Evolutionary conservation across 345 rosid species (phyloP), one percentile per base, ranked within the genome.

Genomic region (Salix exigua): DNA sequence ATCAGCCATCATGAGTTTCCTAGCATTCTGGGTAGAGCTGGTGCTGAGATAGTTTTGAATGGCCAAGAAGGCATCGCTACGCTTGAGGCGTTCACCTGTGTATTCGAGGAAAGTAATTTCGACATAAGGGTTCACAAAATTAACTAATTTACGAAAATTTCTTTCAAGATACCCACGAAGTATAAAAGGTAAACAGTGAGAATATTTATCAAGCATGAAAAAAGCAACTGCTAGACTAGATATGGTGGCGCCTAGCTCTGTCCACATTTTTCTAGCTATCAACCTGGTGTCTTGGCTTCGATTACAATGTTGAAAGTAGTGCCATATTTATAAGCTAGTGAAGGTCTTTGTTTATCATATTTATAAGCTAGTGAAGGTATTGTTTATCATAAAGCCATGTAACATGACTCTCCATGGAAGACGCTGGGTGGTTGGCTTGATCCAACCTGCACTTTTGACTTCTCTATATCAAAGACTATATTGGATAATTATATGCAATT

Each of bases 51-150:
- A 73, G 61, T 18, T 63, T 30, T 73, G 69, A 18, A 73, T 63
- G 76, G 58, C 61, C 5, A 40, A 2, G 35, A 7, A 73, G 28
- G 23, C 60, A 17, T 73, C 61, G 69, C 42, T 63, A 7, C 69
- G 76, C 44, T 26, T 62, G 28, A 62, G 25, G 5, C 26, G 40
- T 18, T 62, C 60, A 2, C 76, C 69, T 7, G 69, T 26, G 37
- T 23, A 73, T 30, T 73, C 76, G 26, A 26, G 28, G 76, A 73
- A 63, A 25, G 60, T 63, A 7, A 73, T 73, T 26, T 63, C 42
- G 5, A 73, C 4, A n/a, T 73, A 73, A 7, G 76, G 76, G 28
- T 28, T 40, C 26, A 42, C 17, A 42, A 62, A 30, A 62, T 12
- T 5, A 0, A 73, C 1, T 5, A 18, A 11, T 12, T 42, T 73